Evolutionary conservation across 2,329 filamentous ascomycete genomes (phyloP).

Genomic region (Aspergillus nomiae): DNA sequence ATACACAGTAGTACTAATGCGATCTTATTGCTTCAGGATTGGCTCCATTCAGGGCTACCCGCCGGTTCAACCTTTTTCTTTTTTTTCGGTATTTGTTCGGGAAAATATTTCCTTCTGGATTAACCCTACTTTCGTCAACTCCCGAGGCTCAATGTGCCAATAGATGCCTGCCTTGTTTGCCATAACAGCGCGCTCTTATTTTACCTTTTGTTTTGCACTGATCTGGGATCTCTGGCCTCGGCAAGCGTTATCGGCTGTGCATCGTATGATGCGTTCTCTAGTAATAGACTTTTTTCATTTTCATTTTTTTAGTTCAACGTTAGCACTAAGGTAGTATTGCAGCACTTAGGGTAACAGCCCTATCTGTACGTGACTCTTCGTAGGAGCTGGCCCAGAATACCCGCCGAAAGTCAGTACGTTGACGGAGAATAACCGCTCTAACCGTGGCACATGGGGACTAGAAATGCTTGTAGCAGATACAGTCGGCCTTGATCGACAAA

Average conservation of each 20-base stretch:
- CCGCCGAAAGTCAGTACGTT: background rate
- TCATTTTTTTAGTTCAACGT: background rate
- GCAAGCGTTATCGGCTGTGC: background rate
- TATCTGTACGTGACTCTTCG: background rate
- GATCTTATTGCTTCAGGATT: constrained; percentile 2
- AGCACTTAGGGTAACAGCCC: background rate
- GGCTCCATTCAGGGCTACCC: background rate
- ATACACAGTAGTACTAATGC: background rate
- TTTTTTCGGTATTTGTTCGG: constrained; percentile 18
- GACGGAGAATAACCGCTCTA: background rate
- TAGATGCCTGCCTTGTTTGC: background rate
- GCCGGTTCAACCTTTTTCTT: background rate
- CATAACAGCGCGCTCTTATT: background rate
- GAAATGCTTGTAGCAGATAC: background rate
- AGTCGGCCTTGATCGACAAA: background rate
- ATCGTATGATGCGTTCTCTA: background rate
- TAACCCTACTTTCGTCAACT: background rate
- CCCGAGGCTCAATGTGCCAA: constrained; percentile 11
- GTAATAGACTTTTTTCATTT: background rate
- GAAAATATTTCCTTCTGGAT: constrained; percentile 14
- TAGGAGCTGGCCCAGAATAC: background rate
- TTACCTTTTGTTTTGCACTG: background rate
- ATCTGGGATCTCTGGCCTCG: background rate
- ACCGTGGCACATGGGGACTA: background rate
- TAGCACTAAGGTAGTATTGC: background rate